phyloP scores from a whole-genome alignment of 2,329 filamentous ascomycete genomes.

The Bipolaris victoriae region DNA sequence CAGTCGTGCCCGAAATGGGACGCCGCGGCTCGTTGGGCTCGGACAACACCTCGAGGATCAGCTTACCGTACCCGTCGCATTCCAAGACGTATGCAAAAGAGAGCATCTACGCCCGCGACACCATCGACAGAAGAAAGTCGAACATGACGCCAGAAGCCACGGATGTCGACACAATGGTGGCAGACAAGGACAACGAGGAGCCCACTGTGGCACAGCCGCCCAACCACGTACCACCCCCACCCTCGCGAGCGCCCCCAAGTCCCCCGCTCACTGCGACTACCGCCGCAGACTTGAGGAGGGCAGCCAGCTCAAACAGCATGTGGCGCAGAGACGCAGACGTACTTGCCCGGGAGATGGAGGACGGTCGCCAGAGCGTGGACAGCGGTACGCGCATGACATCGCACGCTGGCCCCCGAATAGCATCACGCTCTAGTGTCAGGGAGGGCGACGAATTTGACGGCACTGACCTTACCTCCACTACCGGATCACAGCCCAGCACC shows the following conservation, averaged over 20 bases:
- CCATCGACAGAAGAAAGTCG: slow-evolving; percentile 39
- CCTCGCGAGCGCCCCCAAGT: slow-evolving; percentile 52
- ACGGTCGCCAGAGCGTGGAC: slow-evolving; percentile 52
- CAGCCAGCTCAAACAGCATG: slow-evolving; percentile 54
- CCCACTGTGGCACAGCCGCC: slow-evolving; percentile 18
- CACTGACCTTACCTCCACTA: slow-evolving; percentile 53
- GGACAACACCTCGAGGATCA: slow-evolving; percentile 46
- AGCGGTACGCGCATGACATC: slow-evolving; percentile 46
- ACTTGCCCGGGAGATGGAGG: slow-evolving; percentile 45
- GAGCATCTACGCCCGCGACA: slow-evolving; percentile 67
- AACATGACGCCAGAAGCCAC: slow-evolving; percentile 51
- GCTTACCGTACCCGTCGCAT: slow-evolving; percentile 77
- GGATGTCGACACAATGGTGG: slow-evolving; percentile 45
- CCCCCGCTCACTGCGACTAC: slow-evolving; percentile 54
- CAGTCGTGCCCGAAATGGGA: slow-evolving; percentile 57
- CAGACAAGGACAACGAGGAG: slow-evolving; percentile 29
- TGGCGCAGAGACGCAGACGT: slow-evolving; percentile 47
- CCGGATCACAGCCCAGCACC: slow-evolving; percentile 50
- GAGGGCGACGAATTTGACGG: slow-evolving; percentile 46
- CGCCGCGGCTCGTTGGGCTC: slow-evolving; percentile 47
- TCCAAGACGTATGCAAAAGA: slow-evolving; percentile 94
- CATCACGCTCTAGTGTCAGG: slow-evolving; percentile 53
- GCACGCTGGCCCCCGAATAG: slow-evolving; percentile 45
- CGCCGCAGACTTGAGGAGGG: slow-evolving; percentile 52
- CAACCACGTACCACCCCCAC: slow-evolving; percentile 27